Base-by-base conservation (phyloP, 2,329 filamentous ascomycete species). In the Amauroascus verrucosus region DNA sequence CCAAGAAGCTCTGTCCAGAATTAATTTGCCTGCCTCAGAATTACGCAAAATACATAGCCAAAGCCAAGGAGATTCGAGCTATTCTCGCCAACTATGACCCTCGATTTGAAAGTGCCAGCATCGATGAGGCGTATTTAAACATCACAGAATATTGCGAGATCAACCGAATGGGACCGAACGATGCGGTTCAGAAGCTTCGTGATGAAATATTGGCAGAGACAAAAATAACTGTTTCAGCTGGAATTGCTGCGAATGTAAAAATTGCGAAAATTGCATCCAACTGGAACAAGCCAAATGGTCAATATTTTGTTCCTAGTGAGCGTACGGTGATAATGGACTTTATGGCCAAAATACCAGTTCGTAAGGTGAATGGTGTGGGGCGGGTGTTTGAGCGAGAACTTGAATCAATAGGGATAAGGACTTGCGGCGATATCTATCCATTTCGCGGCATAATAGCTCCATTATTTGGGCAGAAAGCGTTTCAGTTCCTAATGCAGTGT, bases 181-280 rank as follows among this genome's bases (percentile, higher is more conserved):
- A 88, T 28, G 86, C 77, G 0, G 86, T 96, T 11, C 76, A 81
- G 43, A 82, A 90, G 61, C 81, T 97, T 73, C 82, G 93, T 8
- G 75, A 76, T 9, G 82, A 95, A 62, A 81, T 98, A 1, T 76
- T 85, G 35, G 79, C 87, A 56, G 82, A 80, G 62, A 85, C 88
- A 0, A 82, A 84, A 37, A 84, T 98, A 54, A 96, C 90, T 0
- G 84, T 98, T 2, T 96, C 90, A 14, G 93, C 91, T 0, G 93
- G 93, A 0, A 95, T 98, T 56, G 91, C 89, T 0, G 86, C 88
- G 1, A 98, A 98, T 67, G 84, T 90, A 0, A 91, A 89, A 64
- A 76, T 98, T 13, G 91, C 93, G 28, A 98, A 98, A 70, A 95
- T 98, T 30, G 88, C 86, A 62, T 95, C 88, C 16, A 96, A 98